Evolutionary conservation across 768 basidiomycete genomes (phyloP).

Genomic region (Xerocomus spinulosus): DNA sequence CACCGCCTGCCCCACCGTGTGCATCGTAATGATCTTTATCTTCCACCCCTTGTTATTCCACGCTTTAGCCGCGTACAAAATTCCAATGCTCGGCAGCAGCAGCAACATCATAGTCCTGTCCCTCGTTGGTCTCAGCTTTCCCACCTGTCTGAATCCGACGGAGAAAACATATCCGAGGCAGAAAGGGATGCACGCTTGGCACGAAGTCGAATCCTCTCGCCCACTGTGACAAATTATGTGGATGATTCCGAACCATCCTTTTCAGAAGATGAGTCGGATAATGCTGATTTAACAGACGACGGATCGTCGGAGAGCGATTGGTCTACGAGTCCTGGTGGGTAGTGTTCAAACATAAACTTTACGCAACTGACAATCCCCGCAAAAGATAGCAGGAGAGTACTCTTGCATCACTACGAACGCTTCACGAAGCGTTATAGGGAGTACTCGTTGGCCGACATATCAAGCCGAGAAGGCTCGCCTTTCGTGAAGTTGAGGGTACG

Average conservation of each 20-base stretch:
- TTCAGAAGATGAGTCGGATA: slow-evolving; percentile 76
- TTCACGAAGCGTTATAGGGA: slow-evolving; percentile 47
- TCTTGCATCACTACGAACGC: slow-evolving; percentile 45
- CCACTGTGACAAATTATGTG: slow-evolving; percentile 10
- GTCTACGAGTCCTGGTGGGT: slow-evolving; percentile 38
- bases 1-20: slow-evolving; percentile 9
- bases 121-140: slow-evolving; percentile 22
- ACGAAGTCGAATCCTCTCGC: slow-evolving; percentile 53
- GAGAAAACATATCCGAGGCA: slow-evolving; percentile 54
- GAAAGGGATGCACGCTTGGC: slow-evolving; percentile 70
- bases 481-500: slow-evolving; percentile 45
- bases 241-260: slow-evolving; percentile 48
- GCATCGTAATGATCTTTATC: slow-evolving; percentile 51
- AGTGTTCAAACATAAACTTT: too few relatives aligned
- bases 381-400: slow-evolving; percentile 21
- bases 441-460: slow-evolving; percentile 31
- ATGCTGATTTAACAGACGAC: slow-evolving; percentile 61
- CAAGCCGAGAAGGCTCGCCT: slow-evolving; percentile 44
- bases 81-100: slow-evolving; percentile 4
- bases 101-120: slow-evolving; percentile 5
- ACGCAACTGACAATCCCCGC: slow-evolving; percentile 14
- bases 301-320: slow-evolving; percentile 34
- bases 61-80: slow-evolving; percentile 13
- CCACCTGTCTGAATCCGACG: slow-evolving; percentile 59
- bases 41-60: slow-evolving; percentile 37